Evolutionary conservation across 345 rosid genomes (phyloP), one percentile per base, ranked within the genome.

Genomic region (Eucalyptus victrix): DNA sequence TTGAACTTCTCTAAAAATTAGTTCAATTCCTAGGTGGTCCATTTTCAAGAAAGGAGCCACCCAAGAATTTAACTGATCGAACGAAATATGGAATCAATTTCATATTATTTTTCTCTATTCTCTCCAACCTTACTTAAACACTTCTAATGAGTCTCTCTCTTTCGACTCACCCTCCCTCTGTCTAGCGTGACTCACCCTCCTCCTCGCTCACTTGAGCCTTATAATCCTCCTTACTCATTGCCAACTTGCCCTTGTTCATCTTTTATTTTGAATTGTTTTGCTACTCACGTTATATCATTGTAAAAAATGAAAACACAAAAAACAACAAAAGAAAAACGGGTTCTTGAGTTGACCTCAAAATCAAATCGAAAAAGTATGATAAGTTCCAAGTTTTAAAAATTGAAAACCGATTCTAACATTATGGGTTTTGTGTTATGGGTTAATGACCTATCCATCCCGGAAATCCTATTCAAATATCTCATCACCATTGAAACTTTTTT

Each of bases 1-100:
- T 23, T 1, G 0, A 0, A 9, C 13, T 23, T 9, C 30, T 26
- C 2, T 23, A 1, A 56, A 56, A 24, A 56, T 1, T 0, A 1
- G 2, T 56, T 24, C 13, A 23, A 5, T 4, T 24, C 62, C 30
- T 0, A 0, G 0, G 58, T 19, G 58, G 11, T 53, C 58, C 58
- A 53, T 53, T 24, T 56, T 11, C 13, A 0, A 24, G 62, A 23
- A 26, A 24, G 0, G 6, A 56, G 28, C 62, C 62, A 56, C 62
- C 12, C 3, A 5, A 11, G 30, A 24, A 23, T 1, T 12, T 0
- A 21, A 56, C 6, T 24, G 0, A 56, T 56, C 1, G 12, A 3
- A 56, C 0, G 1, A 56, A 56, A 56, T 56, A 1, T 23, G 28
- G 6, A 56, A 23, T 21, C 0, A 0, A 8, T 54, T 23, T 4